phyloP scores from a whole-genome alignment of 192 early-diverging fungal genomes.

The Mortierella alpina region DNA sequence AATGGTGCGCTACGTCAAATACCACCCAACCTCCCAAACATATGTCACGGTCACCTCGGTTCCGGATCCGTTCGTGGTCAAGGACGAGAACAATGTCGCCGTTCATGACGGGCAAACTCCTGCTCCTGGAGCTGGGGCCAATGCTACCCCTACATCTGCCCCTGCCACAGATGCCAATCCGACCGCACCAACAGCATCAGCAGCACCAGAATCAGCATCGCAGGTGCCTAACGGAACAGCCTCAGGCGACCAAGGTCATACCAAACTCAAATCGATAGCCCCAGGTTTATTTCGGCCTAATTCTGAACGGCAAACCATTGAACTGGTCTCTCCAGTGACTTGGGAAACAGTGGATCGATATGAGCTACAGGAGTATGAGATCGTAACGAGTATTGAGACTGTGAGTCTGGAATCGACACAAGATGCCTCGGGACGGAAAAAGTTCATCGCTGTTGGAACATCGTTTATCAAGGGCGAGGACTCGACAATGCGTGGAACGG shows the following conservation, averaged over 20 bases:
- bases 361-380: slow-evolving; percentile 84
- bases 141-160: background rate
- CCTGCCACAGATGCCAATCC: background rate
- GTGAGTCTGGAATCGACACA: slow-evolving; percentile 88
- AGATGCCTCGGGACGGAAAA: slow-evolving; percentile 85
- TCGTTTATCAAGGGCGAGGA: slow-evolving; percentile 92
- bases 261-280: slow-evolving; percentile 21
- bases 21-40: slow-evolving; percentile 85
- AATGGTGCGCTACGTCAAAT: slow-evolving; percentile 81
- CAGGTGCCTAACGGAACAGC: slow-evolving; percentile 11
- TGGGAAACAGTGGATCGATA: slow-evolving; percentile 93
- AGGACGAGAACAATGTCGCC: slow-evolving; percentile 74
- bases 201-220: background rate
- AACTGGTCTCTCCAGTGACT: slow-evolving; percentile 92
- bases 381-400: slow-evolving; percentile 79
- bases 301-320: slow-evolving; percentile 74
- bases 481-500: slow-evolving; percentile 84
- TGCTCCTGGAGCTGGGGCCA: background rate
- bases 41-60: slow-evolving; percentile 83
- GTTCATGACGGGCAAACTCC: slow-evolving; percentile 38
- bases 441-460: slow-evolving; percentile 90
- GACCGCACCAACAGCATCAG: slow-evolving; percentile 19
- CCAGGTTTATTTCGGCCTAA: slow-evolving; percentile 66
- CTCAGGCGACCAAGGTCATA: slow-evolving; percentile 29
- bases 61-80: slow-evolving; percentile 71